Evolutionary conservation across 352 stramenopile species (phyloP), one percentile per base, ranked within the genome.

Genomic region (Pythium phragmitis): DNA sequence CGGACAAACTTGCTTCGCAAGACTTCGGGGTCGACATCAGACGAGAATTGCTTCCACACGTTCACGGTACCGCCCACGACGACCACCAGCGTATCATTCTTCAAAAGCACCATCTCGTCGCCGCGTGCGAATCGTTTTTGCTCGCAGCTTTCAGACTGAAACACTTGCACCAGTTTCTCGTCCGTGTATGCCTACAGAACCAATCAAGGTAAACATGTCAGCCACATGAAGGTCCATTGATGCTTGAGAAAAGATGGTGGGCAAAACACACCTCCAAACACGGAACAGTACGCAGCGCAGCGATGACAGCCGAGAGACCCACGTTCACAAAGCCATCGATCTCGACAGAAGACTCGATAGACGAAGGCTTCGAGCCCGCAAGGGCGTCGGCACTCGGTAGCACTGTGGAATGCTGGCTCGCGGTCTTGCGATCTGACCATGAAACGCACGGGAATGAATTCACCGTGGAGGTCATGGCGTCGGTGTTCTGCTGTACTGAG

Each of bases 261-360:
- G 12, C 26, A 26, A 6, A 19, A 46, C 43, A n/a, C 34, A 62
- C 56, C 43, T 54, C 30, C 12, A 62, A 46, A 47, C 52, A 55
- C 21, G 56, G 56, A 3, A 62, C 56, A 30, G 16, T 11, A n/a
- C 49, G 49, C 28, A 56, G 28, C 7, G 49, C 49, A 12, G 11
- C 30, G n/a, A 56, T 21, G 21, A 5, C 26, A 21, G 26, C 4
- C 11, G 26, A 7, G 23, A 53, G 9, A 19, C 21, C 23, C 4
- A 19, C 23, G 19, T 4, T 13, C 0, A 8, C 9, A 39, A 13
- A 53, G 11, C 12, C 7, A 33, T 23, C 47, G 3, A 6, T 26
- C 9, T 53, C 26, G 47, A n/a, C 39, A 3, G 16, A 21, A 9
- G 6, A 9, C 1, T n/a, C 11, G 1, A 46, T 2, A 46, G 39